Conservation (phyloP, 495 filamentous ascomycete genomes). For the Delitschia confertaspora region DNA sequence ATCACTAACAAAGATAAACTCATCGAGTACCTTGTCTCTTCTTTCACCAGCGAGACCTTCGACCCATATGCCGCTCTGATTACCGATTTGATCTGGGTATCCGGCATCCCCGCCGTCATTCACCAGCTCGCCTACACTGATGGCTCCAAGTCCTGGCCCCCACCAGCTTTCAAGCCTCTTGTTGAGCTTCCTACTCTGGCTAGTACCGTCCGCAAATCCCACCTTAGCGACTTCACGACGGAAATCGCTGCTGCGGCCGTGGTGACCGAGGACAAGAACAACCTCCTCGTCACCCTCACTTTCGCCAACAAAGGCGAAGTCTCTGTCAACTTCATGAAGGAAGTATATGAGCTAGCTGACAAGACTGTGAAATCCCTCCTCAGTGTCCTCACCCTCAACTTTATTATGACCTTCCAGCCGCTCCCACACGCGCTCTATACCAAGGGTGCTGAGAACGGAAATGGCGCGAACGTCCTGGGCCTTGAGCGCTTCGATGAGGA, state of each 20-base stretch:
- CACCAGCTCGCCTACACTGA: constrained; percentile 20
- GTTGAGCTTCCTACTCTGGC: constrained; percentile 11
- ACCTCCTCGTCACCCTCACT: constrained; percentile 25
- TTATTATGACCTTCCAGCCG: constrained; percentile 30
- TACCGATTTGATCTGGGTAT: constrained; percentile 17
- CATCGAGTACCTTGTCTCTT: constrained; percentile 13
- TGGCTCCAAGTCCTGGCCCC: constrained; percentile 8
- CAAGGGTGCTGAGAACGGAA: constrained; percentile 25
- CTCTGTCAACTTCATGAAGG: constrained; percentile 25
- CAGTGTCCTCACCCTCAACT: constrained; percentile 25
- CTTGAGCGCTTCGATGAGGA: constrained; percentile 23
- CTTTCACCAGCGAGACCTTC: constrained; percentile 13
- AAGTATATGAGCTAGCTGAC: constrained; percentile 28
- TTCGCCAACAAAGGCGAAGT: constrained; percentile 20
- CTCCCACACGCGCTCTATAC: constrained; percentile 30
- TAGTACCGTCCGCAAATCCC: constrained; percentile 22
- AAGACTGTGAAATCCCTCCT: constrained; percentile 22
- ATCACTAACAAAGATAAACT: constrained; percentile 16
- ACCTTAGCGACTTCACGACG: constrained; percentile 17
- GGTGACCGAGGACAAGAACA: constrained; percentile 17
- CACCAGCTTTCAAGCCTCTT: constrained; percentile 10
- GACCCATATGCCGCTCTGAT: constrained; percentile 23
- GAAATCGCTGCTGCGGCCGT: constrained; percentile 11
- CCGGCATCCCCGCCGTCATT: constrained; percentile 8
- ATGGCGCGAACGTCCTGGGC: constrained; percentile 33